Base-by-base conservation (phyloP, 495 filamentous ascomycete genomes). In the Aspergillus cavernicola region DNA sequence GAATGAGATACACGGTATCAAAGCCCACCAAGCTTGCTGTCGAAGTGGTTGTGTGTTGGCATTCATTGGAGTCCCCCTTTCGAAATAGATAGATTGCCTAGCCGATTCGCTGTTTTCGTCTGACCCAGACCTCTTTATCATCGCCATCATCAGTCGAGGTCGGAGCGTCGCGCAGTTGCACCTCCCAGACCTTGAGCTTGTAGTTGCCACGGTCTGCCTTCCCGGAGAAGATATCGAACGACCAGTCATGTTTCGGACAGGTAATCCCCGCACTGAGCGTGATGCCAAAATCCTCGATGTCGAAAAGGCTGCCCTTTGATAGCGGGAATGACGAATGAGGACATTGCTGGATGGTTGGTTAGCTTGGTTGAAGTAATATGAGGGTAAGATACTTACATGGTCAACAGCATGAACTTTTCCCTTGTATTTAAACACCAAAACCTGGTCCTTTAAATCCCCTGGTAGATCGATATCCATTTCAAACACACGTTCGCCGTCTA, bases 231-330 rank as follows among this genome's bases (percentile, higher is more conserved):
- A 85, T 55, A 59, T 85, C 81, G 62, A 84, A 84, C 0, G 80
- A 81, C 81, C 81, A 85, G 32, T 67, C 73, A 55, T 85, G 80
- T 57, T 84, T 83, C 1, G 80, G 80, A 57, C 81, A 85, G 6
- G 76, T 79, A 13, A 85, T 65, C 0, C 81, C 81, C 2, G 75
- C 67, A 32, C 68, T 72, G 6, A 73, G 61, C 1, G 56, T 55
- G 51, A 73, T 61, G 10, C 81, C 81, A 51, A 84, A 85, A 56
- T 85, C 81, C 53, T 85, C 82, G 54, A 85, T 85, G 29, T 85
- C 82, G 50, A 84, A 84, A 3, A 82, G 69, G 13, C 55, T 74
- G 5, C 76, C 81, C 46, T 77, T 71, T 0, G 77, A 80, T 0
- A 84, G 72, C 0, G 81, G 80, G 58, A 72, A 84, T 1, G 80